Evolutionary conservation across 2,329 filamentous ascomycete species (phyloP).

Genomic region (Delphinella strobiligena): DNA sequence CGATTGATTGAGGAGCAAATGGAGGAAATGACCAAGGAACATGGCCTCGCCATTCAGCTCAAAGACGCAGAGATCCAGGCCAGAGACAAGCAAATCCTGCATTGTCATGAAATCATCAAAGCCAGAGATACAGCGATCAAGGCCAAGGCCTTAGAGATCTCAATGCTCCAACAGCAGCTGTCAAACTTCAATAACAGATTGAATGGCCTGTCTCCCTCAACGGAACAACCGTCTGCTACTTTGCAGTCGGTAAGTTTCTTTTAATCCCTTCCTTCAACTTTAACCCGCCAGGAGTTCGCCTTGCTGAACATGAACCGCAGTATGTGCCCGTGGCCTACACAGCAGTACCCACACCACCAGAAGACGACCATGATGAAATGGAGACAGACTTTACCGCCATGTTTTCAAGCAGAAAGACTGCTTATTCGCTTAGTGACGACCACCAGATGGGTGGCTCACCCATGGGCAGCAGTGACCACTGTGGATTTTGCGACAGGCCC

Average conservation of each 20-base stretch:
- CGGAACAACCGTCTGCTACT: too few relatives aligned
- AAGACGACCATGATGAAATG: slow-evolving; percentile 6
- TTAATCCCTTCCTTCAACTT: too few relatives aligned
- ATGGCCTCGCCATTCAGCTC: background rate
- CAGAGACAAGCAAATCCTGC: background rate
- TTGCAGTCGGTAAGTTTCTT: too few relatives aligned
- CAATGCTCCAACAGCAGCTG: background rate
- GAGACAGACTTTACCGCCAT: slow-evolving; percentile 11
- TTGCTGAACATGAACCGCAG: too few relatives aligned
- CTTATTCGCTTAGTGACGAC: background rate
- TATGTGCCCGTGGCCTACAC: too few relatives aligned
- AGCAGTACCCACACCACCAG: slow-evolving; percentile 6
- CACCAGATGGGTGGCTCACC: background rate
- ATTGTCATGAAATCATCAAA: background rate
- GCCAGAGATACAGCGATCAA: slow-evolving; percentile 1
- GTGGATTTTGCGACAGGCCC: slow-evolving; percentile 10
- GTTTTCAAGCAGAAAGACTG: slow-evolving; percentile 4
- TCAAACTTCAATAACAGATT: too few relatives aligned
- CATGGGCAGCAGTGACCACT: slow-evolving; percentile 8
- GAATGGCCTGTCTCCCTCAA: too few relatives aligned
- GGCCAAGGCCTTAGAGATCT: slow-evolving; percentile 1
- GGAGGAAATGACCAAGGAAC: background rate
- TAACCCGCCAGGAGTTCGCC: too few relatives aligned
- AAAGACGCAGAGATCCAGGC: background rate
- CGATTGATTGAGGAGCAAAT: background rate